phyloP scores from a whole-genome alignment of 169 alveolate species.

The Plasmodium vivax region DNA sequence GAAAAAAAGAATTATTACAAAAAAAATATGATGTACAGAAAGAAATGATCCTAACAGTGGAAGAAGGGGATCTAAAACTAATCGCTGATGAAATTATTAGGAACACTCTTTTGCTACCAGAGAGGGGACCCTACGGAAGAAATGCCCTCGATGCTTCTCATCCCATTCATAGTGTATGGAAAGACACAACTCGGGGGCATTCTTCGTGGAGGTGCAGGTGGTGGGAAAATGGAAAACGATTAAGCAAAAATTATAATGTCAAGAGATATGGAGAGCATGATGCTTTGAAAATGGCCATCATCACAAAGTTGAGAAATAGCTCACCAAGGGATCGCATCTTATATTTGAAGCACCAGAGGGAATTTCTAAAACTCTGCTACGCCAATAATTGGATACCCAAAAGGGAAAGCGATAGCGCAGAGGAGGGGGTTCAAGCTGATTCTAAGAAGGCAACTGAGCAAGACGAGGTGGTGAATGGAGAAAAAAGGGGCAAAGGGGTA shows the following conservation, averaged over 20 bases:
- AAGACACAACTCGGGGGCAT: conserved; percentile 84
- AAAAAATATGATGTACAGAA: conserved; percentile 42
- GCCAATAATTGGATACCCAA: conserved; percentile 28
- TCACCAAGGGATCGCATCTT: conserved; percentile 82
- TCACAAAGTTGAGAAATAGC: conserved; percentile 83
- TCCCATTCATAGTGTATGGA: conserved; percentile 87
- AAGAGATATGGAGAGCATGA: conserved; percentile 84
- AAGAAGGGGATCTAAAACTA: conserved; percentile 79
- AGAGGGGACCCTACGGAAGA: conserved; percentile 81
- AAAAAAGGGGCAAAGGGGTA: background rate
- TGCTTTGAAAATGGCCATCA: conserved; percentile 86
- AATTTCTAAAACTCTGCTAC: conserved; percentile 57
- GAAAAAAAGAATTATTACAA: background rate
- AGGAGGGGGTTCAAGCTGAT: background rate
- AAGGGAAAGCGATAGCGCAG: background rate
- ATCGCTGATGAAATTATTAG: conserved; percentile 82
- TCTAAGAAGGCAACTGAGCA: background rate
- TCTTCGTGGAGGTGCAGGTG: conserved; percentile 87
- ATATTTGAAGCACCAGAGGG: conserved; percentile 84
- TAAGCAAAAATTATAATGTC: conserved; percentile 84
- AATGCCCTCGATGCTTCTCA: conserved; percentile 82
- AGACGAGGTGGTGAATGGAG: background rate
- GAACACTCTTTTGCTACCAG: conserved; percentile 80
- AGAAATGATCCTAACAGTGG: conserved; percentile 21
- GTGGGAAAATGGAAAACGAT: conserved; percentile 87